Conservation (phyloP, 345 rosid species). For the Erysimum cheiranthoides region DNA sequence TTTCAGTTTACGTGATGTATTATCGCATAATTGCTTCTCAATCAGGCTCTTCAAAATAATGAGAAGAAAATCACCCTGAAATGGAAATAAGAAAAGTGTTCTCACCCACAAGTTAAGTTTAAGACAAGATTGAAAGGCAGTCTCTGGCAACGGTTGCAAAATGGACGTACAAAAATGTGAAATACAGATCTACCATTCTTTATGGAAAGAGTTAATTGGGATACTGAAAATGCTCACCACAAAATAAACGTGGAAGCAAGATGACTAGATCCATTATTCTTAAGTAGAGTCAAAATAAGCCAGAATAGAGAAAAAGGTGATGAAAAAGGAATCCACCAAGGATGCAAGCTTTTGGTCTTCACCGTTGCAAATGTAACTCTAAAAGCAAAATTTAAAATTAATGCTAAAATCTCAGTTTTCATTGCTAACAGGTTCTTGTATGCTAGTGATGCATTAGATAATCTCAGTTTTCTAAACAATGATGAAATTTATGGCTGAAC, state of each 20-base stretch:
- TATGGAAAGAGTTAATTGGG: constrained; percentile 17
- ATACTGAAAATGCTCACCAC: constrained; percentile 15
- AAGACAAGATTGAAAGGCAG: constrained; percentile 3
- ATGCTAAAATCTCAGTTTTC: constrained; percentile 1
- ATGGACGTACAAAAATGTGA: neutral
- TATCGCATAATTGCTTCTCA: constrained; percentile 70
- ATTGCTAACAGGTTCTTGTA: constrained; percentile 1
- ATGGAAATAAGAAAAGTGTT: constrained; percentile 12
- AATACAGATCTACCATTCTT: constrained; percentile 25
- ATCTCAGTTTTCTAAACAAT: constrained; percentile 1
- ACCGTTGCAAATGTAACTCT: neutral
- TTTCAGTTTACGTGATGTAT: constrained; percentile 60
- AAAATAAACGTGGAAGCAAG: constrained; percentile 9
- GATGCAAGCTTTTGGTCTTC: constrained; percentile 25
- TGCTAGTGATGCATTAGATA: neutral
- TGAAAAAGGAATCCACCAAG: constrained; percentile 8
- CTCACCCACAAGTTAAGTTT: neutral
- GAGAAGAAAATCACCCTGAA: constrained; percentile 92
- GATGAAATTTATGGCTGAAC: constrained; percentile 6
- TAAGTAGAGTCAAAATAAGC: constrained; percentile 17
- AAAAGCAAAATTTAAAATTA: neutral
- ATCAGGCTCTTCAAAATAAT: constrained; percentile 87
- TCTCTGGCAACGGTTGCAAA: constrained; percentile 12
- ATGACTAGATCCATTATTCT: constrained; percentile 8
- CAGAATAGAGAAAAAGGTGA: constrained; percentile 5